Evolutionary conservation across 2,329 filamentous ascomycete genomes (phyloP), one percentile per base, ranked within the genome.

Genomic region (Knufia fluminis): DNA sequence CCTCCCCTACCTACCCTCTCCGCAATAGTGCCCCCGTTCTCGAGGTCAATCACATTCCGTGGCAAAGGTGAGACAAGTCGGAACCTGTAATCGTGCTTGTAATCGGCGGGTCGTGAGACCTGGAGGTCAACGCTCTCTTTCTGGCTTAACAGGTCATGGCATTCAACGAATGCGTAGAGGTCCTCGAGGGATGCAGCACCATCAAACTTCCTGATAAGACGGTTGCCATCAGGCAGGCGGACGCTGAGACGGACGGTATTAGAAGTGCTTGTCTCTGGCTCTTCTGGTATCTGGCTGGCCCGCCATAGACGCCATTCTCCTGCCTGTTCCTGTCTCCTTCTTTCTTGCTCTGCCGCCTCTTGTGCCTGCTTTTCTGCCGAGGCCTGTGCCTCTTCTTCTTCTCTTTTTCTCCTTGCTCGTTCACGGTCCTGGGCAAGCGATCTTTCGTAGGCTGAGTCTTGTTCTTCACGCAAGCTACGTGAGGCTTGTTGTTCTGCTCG

Each of bases 141-240:
- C 59, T 43, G 46, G 55, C 31, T 57, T 2, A 89, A 59, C 4
- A 84, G 59, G 46, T 87, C 82, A 63, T 89, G 83, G 68, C 91
- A 97, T 63, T 98, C 92, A 2, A 97, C 89, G 68, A 94, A 96
- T 0, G 91, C 92, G 66, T 97, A 97, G 4, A 98, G 70, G 61
- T 96, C 89, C 63, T 97, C 91, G 32, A 97, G 71, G 1, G 77
- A 74, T 0, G 85, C 79, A n/a, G 79, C 72, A 1, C 76, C 72
- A 0, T 73, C 66, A 64, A 98, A 97, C 44, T 78, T 79, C 36
- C 91, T 78, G 49, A 94, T 78, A 1, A 95, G 78, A 36, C 90
- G 77, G 43, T 87, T 84, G 0, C 80, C 85, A 3, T 78, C 83
- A 0, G 74, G 71, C 60, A 83, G 67, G 12, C 79, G 72, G 22